A percentile compares a stretch with the other conserved stretches of the same genome.
These are phyloP conservation scores for Melanogaster broomeanus DNA, from an alignment of 768 basidiomycete genomes.

Conservation along the genomic window DNA sequence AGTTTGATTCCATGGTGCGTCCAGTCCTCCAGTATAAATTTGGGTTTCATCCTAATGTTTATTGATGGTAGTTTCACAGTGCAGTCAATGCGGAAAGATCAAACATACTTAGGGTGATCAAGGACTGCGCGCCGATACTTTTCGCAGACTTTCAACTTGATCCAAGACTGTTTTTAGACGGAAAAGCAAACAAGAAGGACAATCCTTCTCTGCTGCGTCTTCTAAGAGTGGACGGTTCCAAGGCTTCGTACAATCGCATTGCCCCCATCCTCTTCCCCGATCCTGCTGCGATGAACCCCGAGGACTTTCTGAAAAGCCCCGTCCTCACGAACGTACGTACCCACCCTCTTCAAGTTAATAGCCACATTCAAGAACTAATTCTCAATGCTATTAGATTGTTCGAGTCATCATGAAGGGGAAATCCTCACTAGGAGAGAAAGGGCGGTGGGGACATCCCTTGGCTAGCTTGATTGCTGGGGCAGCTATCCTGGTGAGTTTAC, in stretches of 20 bases:
- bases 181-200: background rate
- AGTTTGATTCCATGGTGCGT: background rate
- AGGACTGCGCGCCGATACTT: background rate
- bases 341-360: background rate
- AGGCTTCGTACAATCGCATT: background rate
- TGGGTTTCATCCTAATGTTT: background rate
- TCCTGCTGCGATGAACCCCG: background rate
- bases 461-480: background rate
- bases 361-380: too few relatives aligned
- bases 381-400: background rate
- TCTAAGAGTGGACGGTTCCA: background rate
- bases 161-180: background rate
- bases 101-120: conserved; percentile 1
- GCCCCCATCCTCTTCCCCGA: background rate
- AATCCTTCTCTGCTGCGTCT: background rate
- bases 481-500: background rate
- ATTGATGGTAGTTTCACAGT: background rate
- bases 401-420: background rate
- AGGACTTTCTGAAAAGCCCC: background rate
- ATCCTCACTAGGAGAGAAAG: background rate
- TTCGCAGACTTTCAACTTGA: background rate
- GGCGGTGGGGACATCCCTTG: background rate
- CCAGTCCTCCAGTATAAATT: background rate
- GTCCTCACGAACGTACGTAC: background rate
- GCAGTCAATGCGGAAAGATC: background rate